Conservation (phyloP, 768 basidiomycete genomes). For the Rhizopogon roseolus region DNA sequence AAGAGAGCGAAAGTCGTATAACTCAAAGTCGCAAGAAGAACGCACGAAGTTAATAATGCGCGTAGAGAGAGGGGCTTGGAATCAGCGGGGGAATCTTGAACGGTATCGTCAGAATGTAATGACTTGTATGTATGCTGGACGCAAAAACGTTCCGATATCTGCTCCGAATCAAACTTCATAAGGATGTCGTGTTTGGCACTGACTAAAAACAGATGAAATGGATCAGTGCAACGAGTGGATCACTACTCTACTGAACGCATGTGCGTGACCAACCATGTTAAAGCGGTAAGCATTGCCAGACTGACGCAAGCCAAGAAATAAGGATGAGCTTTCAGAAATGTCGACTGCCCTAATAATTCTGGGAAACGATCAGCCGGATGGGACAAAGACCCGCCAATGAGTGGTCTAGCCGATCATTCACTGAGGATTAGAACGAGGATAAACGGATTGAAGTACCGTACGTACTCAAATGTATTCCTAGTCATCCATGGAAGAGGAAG, state of each 20-base stretch:
- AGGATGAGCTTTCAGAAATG: slow-evolving; percentile 57
- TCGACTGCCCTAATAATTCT: slow-evolving; percentile 44
- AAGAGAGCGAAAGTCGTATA: slow-evolving; percentile 56
- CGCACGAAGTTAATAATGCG: slow-evolving; percentile 41
- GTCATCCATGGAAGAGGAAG: slow-evolving; percentile 44
- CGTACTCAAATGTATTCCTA: slow-evolving; percentile 35
- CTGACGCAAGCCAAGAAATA: slow-evolving; percentile 66
- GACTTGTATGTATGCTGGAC: neutral
- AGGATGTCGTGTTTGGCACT: slow-evolving; percentile 13
- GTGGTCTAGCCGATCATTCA: slow-evolving; percentile 37
- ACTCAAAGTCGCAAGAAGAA: slow-evolving; percentile 50
- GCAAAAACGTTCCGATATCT: slow-evolving; percentile 15
- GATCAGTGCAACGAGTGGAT: neutral
- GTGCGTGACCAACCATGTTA: slow-evolving; percentile 43
- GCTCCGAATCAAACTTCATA: slow-evolving; percentile 25
- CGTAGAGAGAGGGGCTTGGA: slow-evolving; percentile 36
- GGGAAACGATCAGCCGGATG: slow-evolving; percentile 62
- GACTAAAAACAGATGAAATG: neutral
- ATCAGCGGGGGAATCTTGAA: neutral
- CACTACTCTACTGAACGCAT: slow-evolving; percentile 34
- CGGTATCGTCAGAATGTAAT: neutral
- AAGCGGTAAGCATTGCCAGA: slow-evolving; percentile 45
- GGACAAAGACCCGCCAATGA: slow-evolving; percentile 60
- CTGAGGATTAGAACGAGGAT: neutral
- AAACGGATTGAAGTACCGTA: neutral